Evolutionary conservation across 176 grass and related monocot species (phyloP).

Genomic region (Aegilops speltoides): DNA sequence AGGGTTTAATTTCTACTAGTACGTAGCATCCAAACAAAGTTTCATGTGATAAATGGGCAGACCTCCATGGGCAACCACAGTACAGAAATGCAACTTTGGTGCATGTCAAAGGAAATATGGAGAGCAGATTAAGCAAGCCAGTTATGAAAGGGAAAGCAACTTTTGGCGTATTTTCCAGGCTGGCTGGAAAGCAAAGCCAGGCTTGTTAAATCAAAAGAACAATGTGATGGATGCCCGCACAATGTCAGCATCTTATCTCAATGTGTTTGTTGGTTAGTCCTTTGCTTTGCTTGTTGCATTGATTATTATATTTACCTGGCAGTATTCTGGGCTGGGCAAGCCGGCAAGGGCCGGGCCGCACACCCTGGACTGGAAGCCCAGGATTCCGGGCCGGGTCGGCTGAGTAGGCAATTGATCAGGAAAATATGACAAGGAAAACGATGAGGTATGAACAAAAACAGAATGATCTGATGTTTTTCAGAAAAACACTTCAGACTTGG

Average conservation of each 20-base stretch:
- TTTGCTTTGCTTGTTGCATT: background rate
- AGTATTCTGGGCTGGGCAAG: background rate
- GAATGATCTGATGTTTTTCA: background rate
- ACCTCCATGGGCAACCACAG: background rate
- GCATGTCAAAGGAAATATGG: background rate
- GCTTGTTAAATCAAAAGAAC: background rate
- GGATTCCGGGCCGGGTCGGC: background rate
- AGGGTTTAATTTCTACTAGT: background rate
- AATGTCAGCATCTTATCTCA: background rate
- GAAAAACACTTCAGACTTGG: too few species aligned
- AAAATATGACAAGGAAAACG: background rate
- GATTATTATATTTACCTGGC: background rate
- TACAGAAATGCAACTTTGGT: background rate
- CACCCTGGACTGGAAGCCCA: background rate
- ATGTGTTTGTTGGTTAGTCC: background rate
- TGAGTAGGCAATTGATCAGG: background rate
- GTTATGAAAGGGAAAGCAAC: background rate
- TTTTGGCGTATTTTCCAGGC: conserved; percentile 13
- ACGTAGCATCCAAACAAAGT: conserved; percentile 7
- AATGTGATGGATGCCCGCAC: background rate
- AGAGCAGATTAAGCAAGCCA: background rate
- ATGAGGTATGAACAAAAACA: background rate
- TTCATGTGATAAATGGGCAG: conserved; percentile 24
- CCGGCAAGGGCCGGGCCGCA: background rate
- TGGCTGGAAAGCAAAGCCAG: conserved; percentile 15